These are phyloP conservation scores for Leccinum ochraceum DNA, from an alignment of 768 basidiomycete species.

Conservation along the genomic window DNA sequence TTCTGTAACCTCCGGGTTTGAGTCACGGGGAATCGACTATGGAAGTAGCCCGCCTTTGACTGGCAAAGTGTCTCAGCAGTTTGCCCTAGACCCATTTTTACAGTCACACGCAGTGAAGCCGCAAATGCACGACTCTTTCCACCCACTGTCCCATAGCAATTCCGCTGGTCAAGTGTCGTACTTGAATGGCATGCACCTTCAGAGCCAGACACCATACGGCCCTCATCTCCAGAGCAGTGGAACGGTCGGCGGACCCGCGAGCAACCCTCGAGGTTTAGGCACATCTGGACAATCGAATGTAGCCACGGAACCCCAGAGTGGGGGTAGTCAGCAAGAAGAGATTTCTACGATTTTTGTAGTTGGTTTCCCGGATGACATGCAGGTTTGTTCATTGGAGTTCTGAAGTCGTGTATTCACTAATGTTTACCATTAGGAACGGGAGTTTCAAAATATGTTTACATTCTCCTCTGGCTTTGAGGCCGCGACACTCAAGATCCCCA, in stretches of 20 bases:
- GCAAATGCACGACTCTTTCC: conserved; percentile 37
- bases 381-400: conserved; percentile 52
- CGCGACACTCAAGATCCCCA: conserved; percentile 96
- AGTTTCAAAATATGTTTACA: conserved; percentile 99
- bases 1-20: conserved; percentile 24
- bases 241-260: conserved; percentile 25
- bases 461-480: conserved; percentile 96
- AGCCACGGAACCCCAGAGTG: conserved; percentile 22
- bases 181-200: conserved; percentile 49
- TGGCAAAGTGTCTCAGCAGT: conserved; percentile 33
- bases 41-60: conserved; percentile 27
- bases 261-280: conserved; percentile 28
- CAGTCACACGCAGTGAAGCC: conserved; percentile 31
- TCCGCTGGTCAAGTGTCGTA: conserved; percentile 36
- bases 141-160: conserved; percentile 33
- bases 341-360: conserved; percentile 98
- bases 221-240: conserved; percentile 57
- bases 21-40: conserved; percentile 37
- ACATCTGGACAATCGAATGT: conserved; percentile 33
- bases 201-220: conserved; percentile 77
- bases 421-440: conserved; percentile 72
- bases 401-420: conserved; percentile 16
- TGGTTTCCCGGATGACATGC: conserved; percentile 99
- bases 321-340: conserved; percentile 61
- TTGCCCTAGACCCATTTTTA: conserved; percentile 35